These are phyloP conservation scores for Colletotrichum orbiculare DNA, from an alignment of 2,329 filamentous ascomycete species.

Conservation along the genomic window DNA sequence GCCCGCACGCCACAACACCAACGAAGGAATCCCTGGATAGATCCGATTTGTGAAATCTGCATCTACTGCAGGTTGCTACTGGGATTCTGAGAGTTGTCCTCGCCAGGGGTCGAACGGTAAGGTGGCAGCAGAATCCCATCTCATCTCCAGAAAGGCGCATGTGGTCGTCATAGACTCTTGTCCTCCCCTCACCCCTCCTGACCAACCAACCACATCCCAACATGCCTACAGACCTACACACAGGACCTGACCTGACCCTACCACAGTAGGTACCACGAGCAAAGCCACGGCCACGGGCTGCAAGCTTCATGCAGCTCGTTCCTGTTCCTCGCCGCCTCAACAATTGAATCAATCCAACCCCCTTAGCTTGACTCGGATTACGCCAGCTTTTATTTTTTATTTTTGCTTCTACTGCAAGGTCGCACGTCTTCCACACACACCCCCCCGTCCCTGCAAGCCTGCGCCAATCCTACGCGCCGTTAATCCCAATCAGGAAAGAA, in stretches of 20 bases:
- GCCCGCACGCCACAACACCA: not conserved
- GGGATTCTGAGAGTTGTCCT: too few species aligned
- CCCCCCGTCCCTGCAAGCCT: not conserved
- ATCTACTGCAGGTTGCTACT: not conserved
- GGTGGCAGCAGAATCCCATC: constrained; percentile 23
- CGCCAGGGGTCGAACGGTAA: too few species aligned
- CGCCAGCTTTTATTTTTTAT: too few species aligned
- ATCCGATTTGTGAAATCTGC: not conserved
- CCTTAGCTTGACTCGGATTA: not conserved
- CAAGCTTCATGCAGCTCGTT: too few species aligned
- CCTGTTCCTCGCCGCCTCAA: not conserved
- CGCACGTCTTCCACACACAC: not conserved
- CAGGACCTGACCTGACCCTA: not conserved
- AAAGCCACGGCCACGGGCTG: too few species aligned
- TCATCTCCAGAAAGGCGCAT: constrained; percentile 16
- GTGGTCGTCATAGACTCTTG: constrained; percentile 35
- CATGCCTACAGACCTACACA: not conserved
- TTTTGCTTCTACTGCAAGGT: too few species aligned
- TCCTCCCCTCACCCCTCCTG: not conserved
- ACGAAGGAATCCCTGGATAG: constrained; percentile 1
- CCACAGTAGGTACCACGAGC: too few species aligned
- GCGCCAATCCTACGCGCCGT: constrained; percentile 10
- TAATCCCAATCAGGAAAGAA: constrained; percentile 29
- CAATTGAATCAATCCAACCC: constrained; percentile 7
- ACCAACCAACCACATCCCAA: not conserved